Conservation (phyloP, 1,284 basidiomycete genomes). For the Coniferiporia weirii region DNA sequence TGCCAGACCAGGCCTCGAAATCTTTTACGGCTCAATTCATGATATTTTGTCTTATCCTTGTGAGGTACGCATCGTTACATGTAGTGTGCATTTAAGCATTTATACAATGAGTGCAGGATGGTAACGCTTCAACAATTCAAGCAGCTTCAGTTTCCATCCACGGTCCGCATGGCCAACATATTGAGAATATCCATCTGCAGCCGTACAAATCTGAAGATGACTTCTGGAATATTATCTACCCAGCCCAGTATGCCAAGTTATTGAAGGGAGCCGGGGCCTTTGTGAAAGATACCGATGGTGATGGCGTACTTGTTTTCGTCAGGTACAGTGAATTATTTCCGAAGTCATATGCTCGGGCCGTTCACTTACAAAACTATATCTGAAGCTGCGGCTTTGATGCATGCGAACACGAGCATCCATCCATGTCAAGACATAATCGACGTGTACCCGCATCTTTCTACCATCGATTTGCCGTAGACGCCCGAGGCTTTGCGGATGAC, state of each 20-base stretch:
- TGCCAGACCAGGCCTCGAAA: constrained; percentile 50
- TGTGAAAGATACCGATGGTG: constrained; percentile 59
- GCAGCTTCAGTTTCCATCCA: constrained; percentile 81
- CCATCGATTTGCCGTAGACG: constrained; percentile 76
- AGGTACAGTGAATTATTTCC: constrained; percentile 46
- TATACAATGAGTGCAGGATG: constrained; percentile 49
- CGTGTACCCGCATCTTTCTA: constrained; percentile 89
- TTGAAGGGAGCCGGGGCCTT: constrained; percentile 74
- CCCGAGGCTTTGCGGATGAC: constrained; percentile 58
- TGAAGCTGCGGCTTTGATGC: constrained; percentile 87
- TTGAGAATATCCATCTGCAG: constrained; percentile 88
- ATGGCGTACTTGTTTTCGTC: constrained; percentile 81
- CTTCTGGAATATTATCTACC: constrained; percentile 76
- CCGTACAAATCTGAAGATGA: constrained; percentile 69
- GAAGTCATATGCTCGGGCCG: not conserved
- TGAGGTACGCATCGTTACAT: constrained; percentile 50
- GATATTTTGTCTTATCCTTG: constrained; percentile 92
- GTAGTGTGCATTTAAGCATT: not conserved
- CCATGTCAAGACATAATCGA: constrained; percentile 92
- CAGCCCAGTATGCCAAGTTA: constrained; percentile 60
- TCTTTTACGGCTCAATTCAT: constrained; percentile 88
- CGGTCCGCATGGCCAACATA: constrained; percentile 84
- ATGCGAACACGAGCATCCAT: constrained; percentile 84
- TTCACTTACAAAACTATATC: not conserved
- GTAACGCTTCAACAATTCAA: constrained; percentile 71